Base-by-base conservation (phyloP, 2,329 filamentous ascomycete genomes). In the Pseudocercospora fuligena region DNA sequence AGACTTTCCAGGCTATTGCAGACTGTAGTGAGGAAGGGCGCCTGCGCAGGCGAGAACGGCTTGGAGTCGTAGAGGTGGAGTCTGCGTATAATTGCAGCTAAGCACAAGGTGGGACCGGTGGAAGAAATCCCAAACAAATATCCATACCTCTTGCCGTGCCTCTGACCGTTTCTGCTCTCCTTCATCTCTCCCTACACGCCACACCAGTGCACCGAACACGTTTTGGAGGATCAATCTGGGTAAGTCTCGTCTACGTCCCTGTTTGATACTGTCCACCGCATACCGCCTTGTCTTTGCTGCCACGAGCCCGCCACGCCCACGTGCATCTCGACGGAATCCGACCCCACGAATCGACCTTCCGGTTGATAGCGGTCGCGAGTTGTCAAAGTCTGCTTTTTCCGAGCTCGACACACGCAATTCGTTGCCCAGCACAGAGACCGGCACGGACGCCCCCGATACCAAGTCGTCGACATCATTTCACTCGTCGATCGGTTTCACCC, bases 401-500 rank as follows among this genome's bases (percentile, higher is more conserved):
- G 54, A 27, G n/a, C 59, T 36, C 58, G 46, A 19, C 47, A 56
- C 58, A 47, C 47, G 49, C 49, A 61, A 53, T 53, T 53, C 21
- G 64, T 53, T 46, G 64, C 64, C 54, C 36, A 47, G 49, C 43
- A 7, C 33, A 27, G 43, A 29, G n/a, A 40, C 21, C 40, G 31
- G 57, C 40, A 47, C 21, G 46, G 19, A 29, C 21, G 51, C 40
- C 57, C 53, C 56, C 47, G 59, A 53, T 9, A 53, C 12, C 25
- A 63, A 68, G 60, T 68, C 66, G 63, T 63, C 63, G 66, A 68
- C 66, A 68, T 68, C 66, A 68, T 68, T 46, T 51, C 25, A 21
- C 21, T 65, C 60, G 65, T 63, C 36, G 69, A 67, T 70, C 66
- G 59, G 49, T 66, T 65, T 62, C 66, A 62, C 59, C 63, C 60